These are phyloP conservation scores for Piper betle DNA, from an alignment of 164 flowering plant genomes.

Conservation along the genomic window DNA sequence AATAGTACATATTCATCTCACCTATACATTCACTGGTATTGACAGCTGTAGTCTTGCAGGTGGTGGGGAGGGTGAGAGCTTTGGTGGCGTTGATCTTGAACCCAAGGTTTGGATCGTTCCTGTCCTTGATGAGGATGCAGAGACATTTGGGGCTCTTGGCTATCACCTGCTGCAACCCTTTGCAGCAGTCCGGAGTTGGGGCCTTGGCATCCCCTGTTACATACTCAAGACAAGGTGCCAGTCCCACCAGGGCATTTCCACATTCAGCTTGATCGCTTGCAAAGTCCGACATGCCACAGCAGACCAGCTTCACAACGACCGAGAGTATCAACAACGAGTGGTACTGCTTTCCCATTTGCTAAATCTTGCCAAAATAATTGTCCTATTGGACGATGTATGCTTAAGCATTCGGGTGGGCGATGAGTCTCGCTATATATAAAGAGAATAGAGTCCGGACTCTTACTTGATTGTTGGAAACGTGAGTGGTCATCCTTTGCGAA, in stretches of 20 bases:
- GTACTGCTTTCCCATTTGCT: too few relatives aligned
- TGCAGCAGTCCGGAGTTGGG: conserved; percentile 70
- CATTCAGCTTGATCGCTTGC: conserved; percentile 49
- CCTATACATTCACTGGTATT: neutral
- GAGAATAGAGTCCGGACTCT: too few relatives aligned
- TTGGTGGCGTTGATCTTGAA: conserved; percentile 53
- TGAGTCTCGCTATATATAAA: too few relatives aligned
- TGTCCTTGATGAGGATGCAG: conserved; percentile 54
- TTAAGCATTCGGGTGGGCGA: too few relatives aligned
- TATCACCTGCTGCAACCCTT: conserved; percentile 41
- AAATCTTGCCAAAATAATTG: too few relatives aligned
- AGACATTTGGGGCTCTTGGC: conserved; percentile 48
- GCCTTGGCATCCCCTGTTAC: conserved; percentile 45
- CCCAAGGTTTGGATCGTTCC: conserved; percentile 54
- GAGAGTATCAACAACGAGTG: too few relatives aligned
- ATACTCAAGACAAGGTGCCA: conserved; percentile 57
- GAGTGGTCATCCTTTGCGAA: too few relatives aligned
- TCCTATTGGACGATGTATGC: too few relatives aligned
- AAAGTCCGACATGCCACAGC: conserved; percentile 24
- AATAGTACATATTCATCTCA: conserved; percentile 8
- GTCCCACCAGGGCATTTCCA: conserved; percentile 30
- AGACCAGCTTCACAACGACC: too few relatives aligned
- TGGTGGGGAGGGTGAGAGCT: conserved; percentile 36
- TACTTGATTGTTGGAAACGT: too few relatives aligned
- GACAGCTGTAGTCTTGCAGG: conserved; percentile 5